Percentiles rank a stretch among this genome's conserved stretches.
These are phyloP conservation scores for Phanerodontia chrysosporium DNA, from an alignment of 768 basidiomycete species.

Conservation along the genomic window DNA sequence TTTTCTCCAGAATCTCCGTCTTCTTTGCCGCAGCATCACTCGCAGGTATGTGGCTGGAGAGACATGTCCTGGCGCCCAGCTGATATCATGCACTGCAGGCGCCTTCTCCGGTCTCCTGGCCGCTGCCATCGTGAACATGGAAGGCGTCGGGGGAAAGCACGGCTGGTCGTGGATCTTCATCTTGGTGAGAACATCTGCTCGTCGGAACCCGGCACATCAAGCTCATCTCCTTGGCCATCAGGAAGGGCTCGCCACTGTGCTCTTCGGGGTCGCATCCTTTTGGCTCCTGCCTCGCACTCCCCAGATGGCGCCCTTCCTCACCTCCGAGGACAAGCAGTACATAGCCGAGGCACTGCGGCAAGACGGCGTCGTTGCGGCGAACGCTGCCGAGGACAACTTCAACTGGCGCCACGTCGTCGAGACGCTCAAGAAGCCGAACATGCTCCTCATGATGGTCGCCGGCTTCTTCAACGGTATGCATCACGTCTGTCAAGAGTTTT, in stretches of 20 bases:
- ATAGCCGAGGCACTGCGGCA: constrained; percentile 9
- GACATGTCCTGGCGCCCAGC: neutral
- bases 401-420: constrained; percentile 5
- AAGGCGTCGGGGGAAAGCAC: constrained; percentile 45
- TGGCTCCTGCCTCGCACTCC: constrained; percentile 8
- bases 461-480: constrained; percentile 10
- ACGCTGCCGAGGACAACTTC: constrained; percentile 7
- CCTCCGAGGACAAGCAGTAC: constrained; percentile 11
- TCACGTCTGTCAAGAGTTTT: neutral
- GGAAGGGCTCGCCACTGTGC: constrained; percentile 12
- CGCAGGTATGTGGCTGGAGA: constrained; percentile 32
- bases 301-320: constrained; percentile 6
- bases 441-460: constrained; percentile 7
- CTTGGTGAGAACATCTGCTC: constrained; percentile 30
- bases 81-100: constrained; percentile 20
- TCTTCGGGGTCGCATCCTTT: constrained; percentile 7
- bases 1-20: constrained; percentile 22
- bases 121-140: constrained; percentile 53
- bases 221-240: neutral
- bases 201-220: neutral
- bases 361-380: constrained; percentile 9
- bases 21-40: constrained; percentile 44
- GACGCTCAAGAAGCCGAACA: constrained; percentile 12
- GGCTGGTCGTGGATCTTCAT: constrained; percentile 73
- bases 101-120: constrained; percentile 57